Percentiles rank a stretch among this genome's conserved stretches.
Evolutionary conservation across 2,329 filamentous ascomycete species (phyloP).

Genomic region (Diaporthe nobilis): DNA sequence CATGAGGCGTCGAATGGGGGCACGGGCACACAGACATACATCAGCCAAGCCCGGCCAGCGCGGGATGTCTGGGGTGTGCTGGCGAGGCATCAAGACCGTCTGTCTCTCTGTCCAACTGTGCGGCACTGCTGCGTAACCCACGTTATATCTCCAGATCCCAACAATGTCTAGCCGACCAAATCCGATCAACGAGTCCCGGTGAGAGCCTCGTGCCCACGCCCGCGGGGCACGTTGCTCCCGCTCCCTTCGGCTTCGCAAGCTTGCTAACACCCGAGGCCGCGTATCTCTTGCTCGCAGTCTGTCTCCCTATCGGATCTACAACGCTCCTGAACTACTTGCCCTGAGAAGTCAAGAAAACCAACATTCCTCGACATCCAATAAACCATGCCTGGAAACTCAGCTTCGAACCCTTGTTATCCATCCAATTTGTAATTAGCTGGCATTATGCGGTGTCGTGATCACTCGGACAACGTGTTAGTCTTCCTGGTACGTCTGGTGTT

Average conservation of each 20-base stretch:
- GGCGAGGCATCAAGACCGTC: background rate
- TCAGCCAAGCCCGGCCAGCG: constrained; percentile 35
- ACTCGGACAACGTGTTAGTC: background rate
- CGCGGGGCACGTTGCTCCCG: background rate
- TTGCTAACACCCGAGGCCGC: background rate
- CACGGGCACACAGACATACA: constrained; percentile 30
- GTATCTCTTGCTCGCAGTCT: background rate
- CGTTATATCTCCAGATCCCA: constrained; percentile 13
- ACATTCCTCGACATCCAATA: background rate
- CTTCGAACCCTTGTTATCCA: background rate
- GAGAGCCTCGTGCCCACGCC: constrained; percentile 34
- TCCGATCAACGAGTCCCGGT: constrained; percentile 13
- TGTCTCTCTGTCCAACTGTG: background rate
- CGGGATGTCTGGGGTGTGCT: constrained; percentile 18
- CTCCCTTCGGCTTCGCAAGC: background rate
- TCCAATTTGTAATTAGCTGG: background rate
- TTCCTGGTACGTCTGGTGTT: background rate
- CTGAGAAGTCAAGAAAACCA: background rate
- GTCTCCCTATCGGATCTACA: background rate
- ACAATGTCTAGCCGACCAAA: background rate
- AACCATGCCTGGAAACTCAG: background rate
- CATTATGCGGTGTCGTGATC: background rate
- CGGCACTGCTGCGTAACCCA: constrained; percentile 22
- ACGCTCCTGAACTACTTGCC: background rate
- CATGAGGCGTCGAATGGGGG: constrained; percentile 28